Base-by-base conservation (phyloP, 2,329 filamentous ascomycete genomes). In the Raffaelea ambrosiae region DNA sequence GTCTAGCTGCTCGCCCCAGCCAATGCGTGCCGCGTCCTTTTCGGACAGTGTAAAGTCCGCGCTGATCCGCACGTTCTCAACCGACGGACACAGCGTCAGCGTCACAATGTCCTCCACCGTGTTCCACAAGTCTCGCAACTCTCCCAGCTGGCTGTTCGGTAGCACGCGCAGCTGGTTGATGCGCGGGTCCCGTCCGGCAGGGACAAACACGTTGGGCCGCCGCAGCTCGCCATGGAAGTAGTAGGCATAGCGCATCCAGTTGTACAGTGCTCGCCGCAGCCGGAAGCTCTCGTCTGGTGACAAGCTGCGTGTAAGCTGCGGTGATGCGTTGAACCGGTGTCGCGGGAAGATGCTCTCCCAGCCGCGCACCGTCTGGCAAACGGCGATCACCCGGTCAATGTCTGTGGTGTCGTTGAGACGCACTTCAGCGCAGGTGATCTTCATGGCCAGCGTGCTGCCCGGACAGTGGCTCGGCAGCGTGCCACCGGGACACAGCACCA, bases 181-280 rank as follows among this genome's bases (percentile, higher is more conserved):
- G 40, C 71, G 62, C 13, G 68, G 64, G 40, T 70, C 64, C 9
- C 52, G 49, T 19, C 52, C 55, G 5, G 50, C 43, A 14, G 56
- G 55, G 5, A 53, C 42, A 31, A 50, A 54, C 29, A 46, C 38
- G 29, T 48, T 56, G 3, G 51, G 55, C 40, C 40, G 22, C 63
- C 59, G 10, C 62, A 65, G 60, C 29, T 68, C 66, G 11, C 68
- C 68, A 42, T 79, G 74, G 50, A 77, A 77, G 51, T 74, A 71
- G 31, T 67, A 66, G 7, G 72, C 66, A 52, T 73, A 79, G 4
- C 75, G 63, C 73, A 74, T 77, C 74, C 74, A 79, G 29, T 66
- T 61, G 44, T 74, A 76, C 26, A 79, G 58, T 1, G 72, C 74
- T 51, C 67, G 66, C 5, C 76, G 69, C 44, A 77, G 64, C 43